Conservation (phyloP, 2,329 filamentous ascomycete genomes). For the Apiospora pterosperma region DNA sequence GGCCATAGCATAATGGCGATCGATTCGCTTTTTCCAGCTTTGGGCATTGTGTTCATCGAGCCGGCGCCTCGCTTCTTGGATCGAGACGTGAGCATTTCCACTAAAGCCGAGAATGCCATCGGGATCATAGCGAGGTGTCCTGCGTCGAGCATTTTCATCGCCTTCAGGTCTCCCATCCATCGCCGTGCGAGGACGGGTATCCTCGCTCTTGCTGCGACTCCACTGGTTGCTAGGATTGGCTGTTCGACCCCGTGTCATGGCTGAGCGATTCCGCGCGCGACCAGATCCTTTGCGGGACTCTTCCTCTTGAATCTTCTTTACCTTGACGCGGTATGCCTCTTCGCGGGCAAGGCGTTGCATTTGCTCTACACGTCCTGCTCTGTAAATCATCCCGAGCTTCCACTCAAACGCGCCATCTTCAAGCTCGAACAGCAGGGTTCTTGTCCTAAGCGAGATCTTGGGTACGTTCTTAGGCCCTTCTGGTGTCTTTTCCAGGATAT, state of each 20-base stretch:
- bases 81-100: constrained; percentile 66
- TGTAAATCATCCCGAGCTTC: constrained; percentile 93
- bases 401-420: constrained; percentile 97
- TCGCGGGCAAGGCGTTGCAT: constrained; percentile 85
- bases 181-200: constrained; percentile 33
- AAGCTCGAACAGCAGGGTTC: constrained; percentile 82
- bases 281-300: constrained; percentile 52
- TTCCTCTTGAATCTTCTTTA: constrained; percentile 77
- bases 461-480: constrained; percentile 85
- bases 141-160: constrained; percentile 33
- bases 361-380: constrained; percentile 83
- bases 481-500: constrained; percentile 80
- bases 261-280: constrained; percentile 54
- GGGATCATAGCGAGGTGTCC: constrained; percentile 70
- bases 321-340: constrained; percentile 84
- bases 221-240: constrained; percentile 29
- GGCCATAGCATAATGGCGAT: constrained; percentile 67
- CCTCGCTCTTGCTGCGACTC: constrained; percentile 55
- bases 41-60: constrained; percentile 80
- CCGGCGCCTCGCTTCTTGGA: constrained; percentile 71
- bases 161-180: constrained; percentile 27
- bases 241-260: constrained; percentile 36
- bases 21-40: constrained; percentile 90
- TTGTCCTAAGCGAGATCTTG: constrained; percentile 77
- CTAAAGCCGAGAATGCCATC: constrained; percentile 70